Percentiles rank a stretch among this genome's conserved stretches.
phyloP scores from a whole-genome alignment of 2,329 filamentous ascomycete genomes.

The Aureobasidium subglaciale region DNA sequence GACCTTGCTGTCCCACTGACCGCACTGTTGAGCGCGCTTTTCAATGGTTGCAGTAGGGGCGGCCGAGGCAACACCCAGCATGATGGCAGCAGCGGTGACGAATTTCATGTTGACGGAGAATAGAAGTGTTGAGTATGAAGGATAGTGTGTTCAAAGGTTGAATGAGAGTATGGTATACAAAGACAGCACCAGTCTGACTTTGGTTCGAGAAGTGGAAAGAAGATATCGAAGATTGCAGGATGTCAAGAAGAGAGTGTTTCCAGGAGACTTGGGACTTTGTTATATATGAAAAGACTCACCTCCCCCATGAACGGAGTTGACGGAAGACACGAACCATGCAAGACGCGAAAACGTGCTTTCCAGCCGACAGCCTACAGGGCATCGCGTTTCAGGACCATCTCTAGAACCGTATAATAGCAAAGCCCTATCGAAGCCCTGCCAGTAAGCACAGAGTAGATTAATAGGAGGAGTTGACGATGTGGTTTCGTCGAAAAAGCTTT shows the following conservation, averaged over 20 bases:
- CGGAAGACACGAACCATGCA: not conserved
- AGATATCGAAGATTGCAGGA: not conserved
- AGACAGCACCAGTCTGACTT: slow-evolving; percentile 14
- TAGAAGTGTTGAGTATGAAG: not conserved
- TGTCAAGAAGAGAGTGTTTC: not conserved
- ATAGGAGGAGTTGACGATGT: not conserved
- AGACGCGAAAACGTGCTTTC: not conserved
- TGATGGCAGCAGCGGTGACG: slow-evolving; percentile 16
- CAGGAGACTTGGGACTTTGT: not conserved
- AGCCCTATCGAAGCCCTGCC: slow-evolving; percentile 4
- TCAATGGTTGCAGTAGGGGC: slow-evolving; percentile 17
- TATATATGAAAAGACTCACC: slow-evolving; percentile 1
- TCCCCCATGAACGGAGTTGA: not conserved
- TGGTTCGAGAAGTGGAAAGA: not conserved
- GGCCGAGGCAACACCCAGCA: slow-evolving; percentile 19
- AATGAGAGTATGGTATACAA: slow-evolving; percentile 8
- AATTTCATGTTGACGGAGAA: slow-evolving; percentile 19
- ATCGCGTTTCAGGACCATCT: slow-evolving; percentile 7
- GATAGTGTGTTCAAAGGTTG: not conserved
- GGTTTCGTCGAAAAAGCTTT: slow-evolving; percentile 9
- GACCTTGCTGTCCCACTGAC: slow-evolving; percentile 24
- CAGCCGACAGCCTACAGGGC: not conserved
- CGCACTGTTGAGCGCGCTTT: slow-evolving; percentile 23
- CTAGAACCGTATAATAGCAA: not conserved
- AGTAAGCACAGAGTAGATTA: not conserved